Evolutionary conservation across 805 yeast genomes (phyloP).

Genomic region (Candida broadrunensis): DNA sequence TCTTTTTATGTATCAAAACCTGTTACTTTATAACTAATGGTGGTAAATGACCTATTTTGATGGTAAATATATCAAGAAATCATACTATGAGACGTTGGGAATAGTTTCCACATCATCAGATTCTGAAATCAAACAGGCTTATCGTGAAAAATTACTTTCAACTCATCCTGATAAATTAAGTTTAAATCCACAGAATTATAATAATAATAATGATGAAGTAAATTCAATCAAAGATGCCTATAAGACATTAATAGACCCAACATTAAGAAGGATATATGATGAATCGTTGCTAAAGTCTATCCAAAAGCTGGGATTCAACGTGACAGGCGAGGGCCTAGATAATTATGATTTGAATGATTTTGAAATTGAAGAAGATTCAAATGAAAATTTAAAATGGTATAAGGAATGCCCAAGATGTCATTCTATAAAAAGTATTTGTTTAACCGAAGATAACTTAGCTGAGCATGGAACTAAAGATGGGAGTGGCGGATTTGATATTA

Average conservation of each 20-base stretch:
- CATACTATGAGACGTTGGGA: conserved; percentile 59
- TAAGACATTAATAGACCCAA: conserved; percentile 43
- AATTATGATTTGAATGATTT: conserved; percentile 64
- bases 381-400: conserved; percentile 32
- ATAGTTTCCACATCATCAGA: conserved; percentile 35
- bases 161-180: conserved; percentile 77
- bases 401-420: conserved; percentile 70
- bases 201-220: conserved; percentile 7
- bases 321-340: conserved; percentile 71
- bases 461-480: conserved; percentile 51
- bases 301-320: conserved; percentile 35
- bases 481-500: conserved; percentile 55
- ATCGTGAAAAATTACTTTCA: conserved; percentile 53
- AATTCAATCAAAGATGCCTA: conserved; percentile 64
- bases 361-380: conserved; percentile 30
- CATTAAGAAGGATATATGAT: conserved; percentile 51
- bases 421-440: conserved; percentile 46
- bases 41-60: conserved; percentile 4
- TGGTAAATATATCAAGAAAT: conserved; percentile 5
- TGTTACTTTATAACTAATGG: too few species aligned
- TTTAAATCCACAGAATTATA: not conserved
- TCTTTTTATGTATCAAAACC: too few species aligned
- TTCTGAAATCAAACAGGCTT: conserved; percentile 57
- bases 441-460: conserved; percentile 62
- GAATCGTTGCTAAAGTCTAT: conserved; percentile 29